These are phyloP conservation scores for Didymella glomerata DNA, from an alignment of 2,329 filamentous ascomycete genomes.

Conservation along the genomic window DNA sequence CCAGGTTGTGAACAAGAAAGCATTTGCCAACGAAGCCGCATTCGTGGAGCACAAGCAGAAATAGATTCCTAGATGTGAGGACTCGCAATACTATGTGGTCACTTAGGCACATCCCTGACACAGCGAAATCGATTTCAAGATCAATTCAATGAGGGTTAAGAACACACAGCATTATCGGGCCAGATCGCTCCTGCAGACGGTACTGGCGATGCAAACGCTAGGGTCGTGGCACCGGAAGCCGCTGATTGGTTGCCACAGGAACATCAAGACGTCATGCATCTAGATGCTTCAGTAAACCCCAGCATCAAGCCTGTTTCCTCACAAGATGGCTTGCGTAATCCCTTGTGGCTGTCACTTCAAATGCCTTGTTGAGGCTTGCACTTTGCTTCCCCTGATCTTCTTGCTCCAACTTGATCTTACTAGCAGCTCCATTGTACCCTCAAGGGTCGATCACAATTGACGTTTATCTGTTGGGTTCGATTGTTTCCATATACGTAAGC, in stretches of 20 bases:
- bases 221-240: not conserved
- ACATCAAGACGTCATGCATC: conserved; percentile 23
- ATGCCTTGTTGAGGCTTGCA: conserved; percentile 1
- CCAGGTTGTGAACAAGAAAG: conserved; percentile 32
- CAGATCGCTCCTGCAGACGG: not conserved
- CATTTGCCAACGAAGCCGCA: conserved; percentile 36
- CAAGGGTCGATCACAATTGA: not conserved
- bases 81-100: not conserved
- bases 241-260: conserved; percentile 5
- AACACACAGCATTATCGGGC: not conserved
- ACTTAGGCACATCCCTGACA: not conserved
- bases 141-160: not conserved
- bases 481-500: not conserved
- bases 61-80: conserved; percentile 4
- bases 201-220: not conserved
- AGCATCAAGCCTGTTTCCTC: conserved; percentile 7
- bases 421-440: not conserved
- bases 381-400: not conserved
- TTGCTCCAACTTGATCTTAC: not conserved
- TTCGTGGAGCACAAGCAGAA: conserved; percentile 32
- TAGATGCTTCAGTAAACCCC: not conserved
- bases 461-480: not conserved
- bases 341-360: not conserved
- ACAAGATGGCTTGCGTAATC: not conserved
- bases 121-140: not conserved